phyloP scores from a whole-genome alignment of 2,329 filamentous ascomycete species.

The Penicillium fuscoglaucum region DNA sequence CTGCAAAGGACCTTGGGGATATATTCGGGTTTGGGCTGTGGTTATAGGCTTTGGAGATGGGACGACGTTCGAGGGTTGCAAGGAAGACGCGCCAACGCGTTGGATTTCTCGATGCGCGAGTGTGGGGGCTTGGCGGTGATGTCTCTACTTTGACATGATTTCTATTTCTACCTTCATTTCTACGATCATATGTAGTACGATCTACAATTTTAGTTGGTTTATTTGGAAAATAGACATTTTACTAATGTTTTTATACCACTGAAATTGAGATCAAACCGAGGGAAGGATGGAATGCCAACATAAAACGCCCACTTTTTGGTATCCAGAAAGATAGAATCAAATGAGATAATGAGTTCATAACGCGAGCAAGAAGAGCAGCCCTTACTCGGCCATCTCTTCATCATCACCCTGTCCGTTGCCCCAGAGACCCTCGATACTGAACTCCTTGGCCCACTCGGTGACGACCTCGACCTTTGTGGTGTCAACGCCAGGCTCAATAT shows the following conservation, averaged over 20 bases:
- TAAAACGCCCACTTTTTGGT: slow-evolving; percentile 36
- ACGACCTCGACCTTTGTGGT: slow-evolving; percentile 87
- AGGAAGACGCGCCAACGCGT: slow-evolving; percentile 25
- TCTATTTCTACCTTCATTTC: neutral
- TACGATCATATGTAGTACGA: neutral
- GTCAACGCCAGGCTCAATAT: slow-evolving; percentile 56
- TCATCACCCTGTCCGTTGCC: slow-evolving; percentile 59
- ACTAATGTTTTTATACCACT: slow-evolving; percentile 6
- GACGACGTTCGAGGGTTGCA: neutral
- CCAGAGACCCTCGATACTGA: slow-evolving; percentile 92
- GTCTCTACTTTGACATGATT: neutral
- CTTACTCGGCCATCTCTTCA: slow-evolving; percentile 45
- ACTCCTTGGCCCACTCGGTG: slow-evolving; percentile 89
- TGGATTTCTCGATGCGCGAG: slow-evolving; percentile 11
- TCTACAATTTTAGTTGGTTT: neutral
- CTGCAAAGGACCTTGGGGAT: neutral
- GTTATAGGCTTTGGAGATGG: neutral
- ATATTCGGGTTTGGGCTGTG: neutral
- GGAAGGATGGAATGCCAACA: slow-evolving; percentile 24
- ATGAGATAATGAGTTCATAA: slow-evolving; percentile 28
- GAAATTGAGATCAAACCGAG: slow-evolving; percentile 19
- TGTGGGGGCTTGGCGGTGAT: slow-evolving; percentile 12
- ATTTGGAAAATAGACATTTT: neutral
- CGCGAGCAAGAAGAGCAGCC: slow-evolving; percentile 16
- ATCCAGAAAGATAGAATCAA: slow-evolving; percentile 30